Percentiles rank a stretch among this genome's conserved stretches.
phyloP scores from a whole-genome alignment of 73 alveolate species.

The Stentor roeselii region DNA sequence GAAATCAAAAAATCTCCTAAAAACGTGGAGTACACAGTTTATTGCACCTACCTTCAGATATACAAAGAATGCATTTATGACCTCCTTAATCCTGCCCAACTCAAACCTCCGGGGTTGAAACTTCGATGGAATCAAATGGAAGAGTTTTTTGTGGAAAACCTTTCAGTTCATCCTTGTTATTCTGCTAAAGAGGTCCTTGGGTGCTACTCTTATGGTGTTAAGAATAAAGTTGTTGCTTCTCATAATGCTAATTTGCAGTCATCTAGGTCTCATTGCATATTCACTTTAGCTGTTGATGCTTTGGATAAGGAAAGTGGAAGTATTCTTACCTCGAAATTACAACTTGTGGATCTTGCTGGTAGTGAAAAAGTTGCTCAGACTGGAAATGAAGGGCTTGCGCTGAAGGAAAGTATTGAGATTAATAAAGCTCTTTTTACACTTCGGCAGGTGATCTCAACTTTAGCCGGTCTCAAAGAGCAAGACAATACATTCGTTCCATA shows the following conservation, averaged over 20 bases:
- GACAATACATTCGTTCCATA: slow-evolving; percentile 87
- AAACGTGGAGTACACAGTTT: slow-evolving; percentile 48
- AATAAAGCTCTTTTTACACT: slow-evolving; percentile 93
- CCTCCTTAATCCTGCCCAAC: slow-evolving; percentile 81
- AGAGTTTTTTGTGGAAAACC: slow-evolving; percentile 98
- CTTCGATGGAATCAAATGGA: slow-evolving; percentile 95
- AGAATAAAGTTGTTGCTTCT: slow-evolving; percentile 91
- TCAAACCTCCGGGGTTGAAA: slow-evolving; percentile 50
- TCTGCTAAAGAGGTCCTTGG: slow-evolving; percentile 87
- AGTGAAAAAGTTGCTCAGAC: slow-evolving; percentile 95
- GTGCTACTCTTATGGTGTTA: slow-evolving; percentile 95
- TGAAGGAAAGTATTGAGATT: slow-evolving; percentile 96
- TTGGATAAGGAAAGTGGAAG: slow-evolving; percentile 83
- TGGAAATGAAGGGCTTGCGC: slow-evolving; percentile 92
- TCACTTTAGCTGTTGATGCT: slow-evolving; percentile 91
- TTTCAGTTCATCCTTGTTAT: slow-evolving; percentile 95
- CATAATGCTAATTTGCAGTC: slow-evolving; percentile 95
- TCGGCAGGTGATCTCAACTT: slow-evolving; percentile 88
- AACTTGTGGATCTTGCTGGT: slow-evolving; percentile 98
- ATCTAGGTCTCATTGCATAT: slow-evolving; percentile 93
- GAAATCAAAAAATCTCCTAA: background rate
- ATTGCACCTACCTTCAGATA: slow-evolving; percentile 76
- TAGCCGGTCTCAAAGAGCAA: slow-evolving; percentile 61
- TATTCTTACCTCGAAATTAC: slow-evolving; percentile 87
- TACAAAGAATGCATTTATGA: slow-evolving; percentile 91